Base-by-base conservation (phyloP, 257 asterid genomes). In the Gentiana dahurica region DNA sequence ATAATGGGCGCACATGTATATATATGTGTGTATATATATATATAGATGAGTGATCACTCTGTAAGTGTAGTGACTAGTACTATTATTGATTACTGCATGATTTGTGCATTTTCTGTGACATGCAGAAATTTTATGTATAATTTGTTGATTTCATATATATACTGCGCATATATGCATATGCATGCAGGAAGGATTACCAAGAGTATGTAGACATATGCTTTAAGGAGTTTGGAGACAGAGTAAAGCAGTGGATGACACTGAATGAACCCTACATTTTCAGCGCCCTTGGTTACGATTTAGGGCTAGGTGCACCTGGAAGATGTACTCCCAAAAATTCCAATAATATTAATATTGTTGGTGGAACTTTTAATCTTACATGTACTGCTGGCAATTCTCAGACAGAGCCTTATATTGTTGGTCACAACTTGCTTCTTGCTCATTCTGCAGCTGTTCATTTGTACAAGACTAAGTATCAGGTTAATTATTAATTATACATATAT, bases 351-450 rank as follows among this genome's bases (percentile, higher is more conserved):
- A 24, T 24, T 24, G 24, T 24, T 24, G 24, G 24, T 24, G 4
- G 36, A 8, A 55, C 63, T 63, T 24, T 43, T 5, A 2, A 34
- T 6, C 36, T 49, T 34, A 15, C 34, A 41, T 61, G 68, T 24
- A 63, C 65, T 0, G 6, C 53, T 1, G 75, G 79, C 5, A 57
- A 74, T 47, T 59, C 79, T 10, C 73, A 41, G 12, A 74, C 64
- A 12, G 76, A 74, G 61, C 73, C 79, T 5, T 74, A 74, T 38
- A 32, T 62, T 2, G 76, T 55, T 1, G 73, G 73, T 12, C 79
- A 74, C 45, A 59, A 66, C 49, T 34, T 68, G 58, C 64, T 65
- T 65, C 75, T 69, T 33, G 69, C 75, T 34, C 78, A 73, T 64
- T 74, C 74, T 8, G 41, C 65, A 5, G 78, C 60, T 12, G 71